A percentile compares a stretch with the other conserved stretches of the same genome.
Evolutionary conservation across 495 filamentous ascomycete genomes (phyloP).

Genomic region (Tuber calosporum): DNA sequence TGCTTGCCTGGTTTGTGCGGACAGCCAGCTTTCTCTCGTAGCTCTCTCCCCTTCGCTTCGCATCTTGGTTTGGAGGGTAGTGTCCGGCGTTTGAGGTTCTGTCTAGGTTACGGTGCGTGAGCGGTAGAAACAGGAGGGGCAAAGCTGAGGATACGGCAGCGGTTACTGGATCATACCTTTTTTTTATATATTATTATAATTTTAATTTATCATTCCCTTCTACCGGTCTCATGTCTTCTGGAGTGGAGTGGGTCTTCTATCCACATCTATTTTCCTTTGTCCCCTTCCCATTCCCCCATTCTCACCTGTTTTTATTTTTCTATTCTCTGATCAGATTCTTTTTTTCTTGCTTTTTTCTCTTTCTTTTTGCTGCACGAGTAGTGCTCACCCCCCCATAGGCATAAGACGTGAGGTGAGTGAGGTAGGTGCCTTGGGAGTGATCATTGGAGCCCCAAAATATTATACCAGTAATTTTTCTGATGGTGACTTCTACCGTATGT

Average conservation of each 20-base stretch:
- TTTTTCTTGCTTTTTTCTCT: background rate
- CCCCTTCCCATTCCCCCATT: conserved; percentile 10
- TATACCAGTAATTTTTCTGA: background rate
- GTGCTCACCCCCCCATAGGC: background rate
- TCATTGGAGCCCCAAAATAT: conserved; percentile 1
- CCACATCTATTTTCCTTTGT: conserved; percentile 2
- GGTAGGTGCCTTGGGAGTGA: background rate
- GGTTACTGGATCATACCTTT: conserved; percentile 14
- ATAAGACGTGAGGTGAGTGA: conserved; percentile 3
- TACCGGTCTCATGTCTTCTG: conserved; percentile 19
- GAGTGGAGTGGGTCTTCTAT: background rate
- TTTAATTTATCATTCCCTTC: conserved; percentile 18
- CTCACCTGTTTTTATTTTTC: background rate
- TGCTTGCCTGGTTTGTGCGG: conserved; percentile 8
- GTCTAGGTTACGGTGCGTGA: background rate
- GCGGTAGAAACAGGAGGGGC: conserved; percentile 25
- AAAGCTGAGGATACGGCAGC: conserved; percentile 38
- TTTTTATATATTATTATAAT: conserved; percentile 19
- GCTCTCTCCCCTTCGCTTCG: conserved; percentile 8
- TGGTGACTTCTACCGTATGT: background rate
- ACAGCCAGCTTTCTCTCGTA: conserved; percentile 11
- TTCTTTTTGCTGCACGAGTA: background rate
- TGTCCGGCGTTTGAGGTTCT: conserved; percentile 18
- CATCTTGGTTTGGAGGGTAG: conserved; percentile 11
- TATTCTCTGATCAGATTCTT: background rate